These are phyloP conservation scores for Podospora pseudopauciseta DNA, from an alignment of 495 filamentous ascomycete species.

Conservation along the genomic window DNA sequence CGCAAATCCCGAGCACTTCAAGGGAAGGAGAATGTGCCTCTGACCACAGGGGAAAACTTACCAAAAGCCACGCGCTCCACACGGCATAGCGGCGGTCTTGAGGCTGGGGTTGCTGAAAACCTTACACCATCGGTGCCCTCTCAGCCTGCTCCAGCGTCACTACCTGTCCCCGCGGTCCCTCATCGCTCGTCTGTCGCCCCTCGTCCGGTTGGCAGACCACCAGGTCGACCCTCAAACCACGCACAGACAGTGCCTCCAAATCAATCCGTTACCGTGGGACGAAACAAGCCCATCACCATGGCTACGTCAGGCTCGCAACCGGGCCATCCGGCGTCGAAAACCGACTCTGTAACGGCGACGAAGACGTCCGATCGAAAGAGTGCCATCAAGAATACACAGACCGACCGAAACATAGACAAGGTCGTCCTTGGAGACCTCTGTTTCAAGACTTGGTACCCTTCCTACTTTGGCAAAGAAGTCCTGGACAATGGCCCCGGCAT, in stretches of 20 bases:
- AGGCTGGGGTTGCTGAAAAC: not conserved
- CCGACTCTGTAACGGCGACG: constrained; percentile 15
- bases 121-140: not conserved
- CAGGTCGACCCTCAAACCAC: constrained; percentile 11
- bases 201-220: not conserved
- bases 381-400: constrained; percentile 6
- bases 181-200: not conserved
- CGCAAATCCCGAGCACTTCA: constrained; percentile 8
- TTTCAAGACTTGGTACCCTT: constrained; percentile 75
- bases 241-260: constrained; percentile 18
- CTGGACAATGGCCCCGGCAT: constrained; percentile 43
- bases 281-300: constrained; percentile 26
- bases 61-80: constrained; percentile 21
- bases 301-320: constrained; percentile 23
- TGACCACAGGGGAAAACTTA: constrained; percentile 1
- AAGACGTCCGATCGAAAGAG: constrained; percentile 16
- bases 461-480: constrained; percentile 74
- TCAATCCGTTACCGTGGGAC: constrained; percentile 29
- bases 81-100: constrained; percentile 20
- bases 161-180: not conserved
- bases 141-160: not conserved
- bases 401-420: constrained; percentile 65
- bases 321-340: constrained; percentile 16
- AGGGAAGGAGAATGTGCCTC: constrained; percentile 33
- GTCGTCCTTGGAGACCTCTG: constrained; percentile 70